These are phyloP conservation scores for Passalora sequoiae DNA, from an alignment of 2,329 filamentous ascomycete genomes.

Conservation along the genomic window DNA sequence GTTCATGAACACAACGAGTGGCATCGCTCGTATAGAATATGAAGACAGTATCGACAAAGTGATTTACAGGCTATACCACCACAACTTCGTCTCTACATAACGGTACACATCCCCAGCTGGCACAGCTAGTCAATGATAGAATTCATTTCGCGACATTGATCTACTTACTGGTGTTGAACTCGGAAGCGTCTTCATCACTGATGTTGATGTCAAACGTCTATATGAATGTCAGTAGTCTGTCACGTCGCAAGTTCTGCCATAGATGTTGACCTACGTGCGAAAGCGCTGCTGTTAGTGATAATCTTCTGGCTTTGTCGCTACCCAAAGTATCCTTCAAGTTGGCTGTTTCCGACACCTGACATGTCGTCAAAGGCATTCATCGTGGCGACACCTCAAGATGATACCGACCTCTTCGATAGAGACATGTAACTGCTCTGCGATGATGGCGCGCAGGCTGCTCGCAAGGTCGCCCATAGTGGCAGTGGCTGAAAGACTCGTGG, in stretches of 20 bases:
- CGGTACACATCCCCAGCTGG: constrained; percentile 2
- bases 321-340: background rate
- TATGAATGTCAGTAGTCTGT: background rate
- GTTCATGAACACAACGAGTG: no score
- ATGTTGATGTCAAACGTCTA: constrained; percentile 5
- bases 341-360: constrained; percentile 1
- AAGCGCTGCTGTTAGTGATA: background rate
- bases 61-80: constrained; percentile 5
- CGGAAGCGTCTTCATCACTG: constrained; percentile 3
- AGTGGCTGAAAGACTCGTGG: no score
- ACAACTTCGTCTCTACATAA: constrained; percentile 6
- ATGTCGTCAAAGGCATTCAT: background rate
- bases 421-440: no score
- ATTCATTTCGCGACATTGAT: background rate
- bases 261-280: background rate
- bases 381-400: no score
- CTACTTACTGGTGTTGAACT: background rate
- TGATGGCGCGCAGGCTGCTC: no score
- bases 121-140: background rate
- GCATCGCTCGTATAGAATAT: no score
- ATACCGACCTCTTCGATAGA: no score
- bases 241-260: no score
- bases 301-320: background rate
- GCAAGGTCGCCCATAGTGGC: no score
- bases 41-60: no score